Evolutionary conservation across 176 grass and related monocot genomes (phyloP), one percentile per base, ranked within the genome.

Genomic region (Elaeis guineensis): DNA sequence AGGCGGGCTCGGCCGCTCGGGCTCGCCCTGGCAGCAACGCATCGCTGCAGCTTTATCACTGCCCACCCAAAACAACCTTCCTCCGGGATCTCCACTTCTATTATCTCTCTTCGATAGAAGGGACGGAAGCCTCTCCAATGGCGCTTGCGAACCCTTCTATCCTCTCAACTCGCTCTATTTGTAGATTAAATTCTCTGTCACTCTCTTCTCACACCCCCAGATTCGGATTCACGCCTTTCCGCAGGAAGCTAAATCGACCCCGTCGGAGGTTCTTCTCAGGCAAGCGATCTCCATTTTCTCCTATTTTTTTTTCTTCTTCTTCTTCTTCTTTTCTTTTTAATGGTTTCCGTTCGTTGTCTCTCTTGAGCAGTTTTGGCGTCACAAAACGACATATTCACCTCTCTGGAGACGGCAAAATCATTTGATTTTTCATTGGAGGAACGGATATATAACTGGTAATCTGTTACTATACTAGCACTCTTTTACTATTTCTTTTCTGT

Each of bases 401-500:
- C 92, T 57, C 92, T 87, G 3, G 83, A 77, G 66, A 78, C 75
- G 6, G 75, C 92, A 0, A 97, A 97, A 72, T 69, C 80, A 26
- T 97, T 97, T 24, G 92, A 97, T 80, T 97, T 97, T 75, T 21
- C 83, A 25, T 85, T 77, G 17, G 92, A 90, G 82, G 87, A 96
- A 55, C 78, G 87, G 21, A 96, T 96, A 65, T 96, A 96, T 71
- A 96, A 79, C 28, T 96, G 92, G 92, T 88, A 90, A 85, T 68
- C 49, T 25, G 9, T 48, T 52, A 17, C 1, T 15, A 56, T 52
- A 16, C 60, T 0, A 2, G n/a, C 18, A 15, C 53, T 58, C 35
- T 19, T 52, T 59, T 49, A 12, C 35, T 4, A 1, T 56, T 17
- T 44, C 26, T 16, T 57, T 23, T 25, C 11, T 3, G 4, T 51